These are phyloP conservation scores for Pseudisothecium myosuroides DNA, from an alignment of 225 moss, liverwort and hornwort genomes.

Conservation along the genomic window DNA sequence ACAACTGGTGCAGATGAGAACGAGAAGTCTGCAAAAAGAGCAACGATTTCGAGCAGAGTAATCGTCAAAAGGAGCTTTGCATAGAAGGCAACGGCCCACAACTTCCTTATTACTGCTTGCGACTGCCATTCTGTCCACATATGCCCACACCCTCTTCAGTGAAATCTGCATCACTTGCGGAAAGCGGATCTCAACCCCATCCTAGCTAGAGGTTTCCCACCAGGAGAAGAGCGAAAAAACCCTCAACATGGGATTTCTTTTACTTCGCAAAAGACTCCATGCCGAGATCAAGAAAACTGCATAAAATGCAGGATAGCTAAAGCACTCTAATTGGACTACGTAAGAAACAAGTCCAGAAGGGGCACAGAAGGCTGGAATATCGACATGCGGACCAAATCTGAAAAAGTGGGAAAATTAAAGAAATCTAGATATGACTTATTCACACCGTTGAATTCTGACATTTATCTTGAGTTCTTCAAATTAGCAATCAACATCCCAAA, in stretches of 20 bases:
- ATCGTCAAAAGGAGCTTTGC: constrained; percentile 67
- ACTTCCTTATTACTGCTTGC: constrained; percentile 41
- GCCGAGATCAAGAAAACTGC: background rate
- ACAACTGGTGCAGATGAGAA: constrained; percentile 66
- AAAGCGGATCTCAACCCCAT: background rate
- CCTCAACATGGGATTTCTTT: background rate
- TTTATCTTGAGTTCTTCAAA: background rate
- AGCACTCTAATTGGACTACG: background rate
- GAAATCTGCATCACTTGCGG: background rate
- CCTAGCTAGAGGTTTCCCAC: background rate
- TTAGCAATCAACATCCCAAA: background rate
- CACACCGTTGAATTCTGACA: background rate
- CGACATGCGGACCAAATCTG: background rate
- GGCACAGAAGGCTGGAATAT: background rate
- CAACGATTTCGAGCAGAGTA: constrained; percentile 78
- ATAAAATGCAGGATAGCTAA: background rate
- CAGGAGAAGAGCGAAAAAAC: background rate
- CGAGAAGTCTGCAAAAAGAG: constrained; percentile 77
- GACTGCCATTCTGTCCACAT: constrained; percentile 66
- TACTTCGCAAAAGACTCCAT: background rate
- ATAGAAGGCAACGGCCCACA: constrained; percentile 62
- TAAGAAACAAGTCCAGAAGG: background rate
- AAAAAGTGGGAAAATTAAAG: background rate
- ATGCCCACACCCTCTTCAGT: background rate
- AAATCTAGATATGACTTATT: background rate